These are phyloP conservation scores for Boletus speciosus DNA, from an alignment of 768 basidiomycete genomes.

Conservation along the genomic window DNA sequence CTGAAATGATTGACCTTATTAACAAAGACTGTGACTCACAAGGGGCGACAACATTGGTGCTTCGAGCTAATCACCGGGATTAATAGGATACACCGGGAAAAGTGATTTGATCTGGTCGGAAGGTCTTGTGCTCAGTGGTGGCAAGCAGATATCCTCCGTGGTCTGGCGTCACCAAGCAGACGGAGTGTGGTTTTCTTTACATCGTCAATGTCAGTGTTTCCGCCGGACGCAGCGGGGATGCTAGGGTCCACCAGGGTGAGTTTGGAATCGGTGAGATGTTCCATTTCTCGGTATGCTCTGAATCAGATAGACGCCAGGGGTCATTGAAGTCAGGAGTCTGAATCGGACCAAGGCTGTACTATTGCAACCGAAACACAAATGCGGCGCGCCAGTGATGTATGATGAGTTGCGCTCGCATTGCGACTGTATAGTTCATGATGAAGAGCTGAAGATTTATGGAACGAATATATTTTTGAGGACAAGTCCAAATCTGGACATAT, in stretches of 20 bases:
- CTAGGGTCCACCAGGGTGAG: not conserved
- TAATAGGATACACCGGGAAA: not conserved
- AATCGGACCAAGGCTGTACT: too few relatives aligned
- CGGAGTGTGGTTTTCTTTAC: not conserved
- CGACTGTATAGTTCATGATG: too few relatives aligned
- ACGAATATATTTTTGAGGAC: not conserved
- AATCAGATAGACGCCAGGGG: not conserved
- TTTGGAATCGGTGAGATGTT: not conserved
- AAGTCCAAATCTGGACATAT: conserved; percentile 10
- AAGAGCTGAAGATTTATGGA: too few relatives aligned
- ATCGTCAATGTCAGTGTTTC: not conserved
- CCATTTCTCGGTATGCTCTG: not conserved
- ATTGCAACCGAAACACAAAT: too few relatives aligned
- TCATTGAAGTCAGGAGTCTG: too few relatives aligned
- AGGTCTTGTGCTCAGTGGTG: not conserved
- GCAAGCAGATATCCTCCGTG: not conserved
- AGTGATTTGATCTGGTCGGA: not conserved
- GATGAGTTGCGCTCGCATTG: too few relatives aligned
- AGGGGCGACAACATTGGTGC: too few relatives aligned
- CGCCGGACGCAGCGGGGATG: too few relatives aligned
- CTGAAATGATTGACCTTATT: not conserved
- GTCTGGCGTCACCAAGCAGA: not conserved
- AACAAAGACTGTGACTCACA: too few relatives aligned
- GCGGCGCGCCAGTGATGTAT: too few relatives aligned
- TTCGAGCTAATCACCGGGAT: too few relatives aligned